A percentile compares a stretch with the other conserved stretches of the same genome.
These are phyloP conservation scores for Phialocephala sp. DNA, from an alignment of 2,329 filamentous ascomycete species.

Conservation along the genomic window DNA sequence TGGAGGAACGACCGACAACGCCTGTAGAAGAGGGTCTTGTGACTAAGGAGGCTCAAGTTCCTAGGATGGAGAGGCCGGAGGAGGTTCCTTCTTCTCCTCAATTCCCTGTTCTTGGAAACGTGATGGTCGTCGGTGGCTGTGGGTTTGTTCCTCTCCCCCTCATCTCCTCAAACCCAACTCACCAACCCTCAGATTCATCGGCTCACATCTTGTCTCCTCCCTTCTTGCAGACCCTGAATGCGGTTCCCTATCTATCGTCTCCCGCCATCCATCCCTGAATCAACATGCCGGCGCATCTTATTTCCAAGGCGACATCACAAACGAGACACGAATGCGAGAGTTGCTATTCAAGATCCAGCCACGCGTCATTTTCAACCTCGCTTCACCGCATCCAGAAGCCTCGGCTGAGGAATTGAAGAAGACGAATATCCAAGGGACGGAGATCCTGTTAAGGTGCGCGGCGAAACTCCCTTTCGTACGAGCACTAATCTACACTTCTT, in stretches of 20 bases:
- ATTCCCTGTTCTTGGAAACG: conserved; percentile 2
- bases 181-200: conserved; percentile 38
- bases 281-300: conserved; percentile 37
- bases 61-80: neutral
- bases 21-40: neutral
- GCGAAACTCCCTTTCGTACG: conserved; percentile 29
- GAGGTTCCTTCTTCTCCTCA: neutral
- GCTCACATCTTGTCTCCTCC: conserved; percentile 42
- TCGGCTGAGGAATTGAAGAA: conserved; percentile 32
- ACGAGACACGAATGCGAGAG: conserved; percentile 24
- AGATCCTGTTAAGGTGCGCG: conserved; percentile 38
- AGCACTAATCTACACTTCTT: conserved; percentile 45
- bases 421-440: conserved; percentile 45
- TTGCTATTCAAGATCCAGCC: conserved; percentile 39
- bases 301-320: conserved; percentile 38
- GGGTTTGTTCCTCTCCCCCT: conserved; percentile 7
- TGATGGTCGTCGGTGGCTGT: conserved; percentile 17
- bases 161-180: neutral
- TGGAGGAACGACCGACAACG: neutral
- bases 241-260: conserved; percentile 40
- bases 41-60: neutral
- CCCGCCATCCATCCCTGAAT: conserved; percentile 39
- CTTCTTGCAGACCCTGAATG: conserved; percentile 36
- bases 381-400: conserved; percentile 39
- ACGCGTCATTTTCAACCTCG: conserved; percentile 43